Evolutionary conservation across 1,139 yeast genomes (phyloP).

Genomic region (Yamadazyma atlantica): DNA sequence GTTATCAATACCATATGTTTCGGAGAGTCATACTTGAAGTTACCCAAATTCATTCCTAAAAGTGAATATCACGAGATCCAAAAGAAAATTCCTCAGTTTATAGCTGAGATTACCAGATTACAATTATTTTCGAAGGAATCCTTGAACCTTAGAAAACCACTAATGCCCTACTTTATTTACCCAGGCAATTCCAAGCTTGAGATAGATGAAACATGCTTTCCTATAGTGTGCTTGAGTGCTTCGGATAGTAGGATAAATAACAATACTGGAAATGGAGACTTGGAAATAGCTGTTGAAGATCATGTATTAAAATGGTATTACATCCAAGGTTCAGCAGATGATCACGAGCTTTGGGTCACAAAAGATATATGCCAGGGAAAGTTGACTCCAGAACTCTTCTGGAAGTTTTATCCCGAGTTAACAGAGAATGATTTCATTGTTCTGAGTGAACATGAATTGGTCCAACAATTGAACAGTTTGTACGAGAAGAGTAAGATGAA

Average conservation of each 20-base stretch:
- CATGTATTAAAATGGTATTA: slow-evolving; percentile 44
- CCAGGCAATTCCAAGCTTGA: slow-evolving; percentile 40
- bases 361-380: slow-evolving; percentile 34
- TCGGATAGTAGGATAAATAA: slow-evolving; percentile 32
- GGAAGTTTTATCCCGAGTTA: slow-evolving; percentile 45
- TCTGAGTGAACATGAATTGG: slow-evolving; percentile 26
- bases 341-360: slow-evolving; percentile 83
- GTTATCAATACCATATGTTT: slow-evolving; percentile 53
- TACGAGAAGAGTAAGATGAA: not conserved
- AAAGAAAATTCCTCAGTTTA: slow-evolving; percentile 49
- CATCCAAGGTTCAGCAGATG: slow-evolving; percentile 93
- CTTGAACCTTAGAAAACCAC: slow-evolving; percentile 42
- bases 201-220: slow-evolving; percentile 9
- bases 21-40: slow-evolving; percentile 24
- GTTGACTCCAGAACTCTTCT: slow-evolving; percentile 55
- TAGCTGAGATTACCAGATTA: slow-evolving; percentile 38
- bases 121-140: slow-evolving; percentile 35
- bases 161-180: slow-evolving; percentile 71
- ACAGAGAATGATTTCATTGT: slow-evolving; percentile 32
- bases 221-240: slow-evolving; percentile 58
- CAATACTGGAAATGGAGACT: slow-evolving; percentile 13
- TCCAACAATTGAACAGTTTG: slow-evolving; percentile 14
- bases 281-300: slow-evolving; percentile 33
- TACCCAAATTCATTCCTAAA: slow-evolving; percentile 58
- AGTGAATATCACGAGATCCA: slow-evolving; percentile 60